Evolutionary conservation across 164 flowering plant species (phyloP).

Genomic region (Taxillus chinensis): DNA sequence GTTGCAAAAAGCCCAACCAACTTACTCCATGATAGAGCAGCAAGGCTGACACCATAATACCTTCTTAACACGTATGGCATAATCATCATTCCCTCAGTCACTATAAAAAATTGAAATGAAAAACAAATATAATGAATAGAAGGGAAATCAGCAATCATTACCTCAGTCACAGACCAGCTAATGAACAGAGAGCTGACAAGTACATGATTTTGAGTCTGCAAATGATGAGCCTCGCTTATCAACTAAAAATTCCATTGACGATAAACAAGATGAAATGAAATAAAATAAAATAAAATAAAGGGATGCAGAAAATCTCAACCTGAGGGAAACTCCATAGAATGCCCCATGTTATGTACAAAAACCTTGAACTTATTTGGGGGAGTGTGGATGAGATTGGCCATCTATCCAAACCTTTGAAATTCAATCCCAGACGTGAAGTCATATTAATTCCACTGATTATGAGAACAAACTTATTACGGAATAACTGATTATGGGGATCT

Average conservation of each 20-base stretch:
- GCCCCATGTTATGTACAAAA: slow-evolving; percentile 67
- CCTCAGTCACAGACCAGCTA: slow-evolving; percentile 98
- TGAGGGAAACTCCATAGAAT: slow-evolving; percentile 87
- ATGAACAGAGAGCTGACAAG: slow-evolving; percentile 78
- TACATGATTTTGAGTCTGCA: slow-evolving; percentile 48
- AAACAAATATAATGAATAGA: not conserved
- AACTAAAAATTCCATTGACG: not conserved
- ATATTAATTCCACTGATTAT: not conserved
- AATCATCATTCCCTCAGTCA: too few relatives aligned
- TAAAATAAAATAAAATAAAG: not conserved
- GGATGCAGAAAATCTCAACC: slow-evolving; percentile 23
- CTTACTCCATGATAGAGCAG: too few relatives aligned
- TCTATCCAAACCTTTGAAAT: slow-evolving; percentile 66
- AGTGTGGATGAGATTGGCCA: slow-evolving; percentile 87
- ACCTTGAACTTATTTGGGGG: slow-evolving; percentile 84
- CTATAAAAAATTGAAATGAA: too few relatives aligned
- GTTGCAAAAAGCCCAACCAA: too few relatives aligned
- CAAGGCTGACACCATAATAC: too few relatives aligned
- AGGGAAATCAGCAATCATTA: slow-evolving; percentile 4
- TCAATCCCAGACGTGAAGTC: slow-evolving; percentile 2
- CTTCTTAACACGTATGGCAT: too few relatives aligned
- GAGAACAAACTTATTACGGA: too few relatives aligned
- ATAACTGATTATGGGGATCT: not conserved
- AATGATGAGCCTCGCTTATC: slow-evolving; percentile 4
- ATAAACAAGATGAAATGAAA: not conserved